Base-by-base conservation (phyloP, 192 early-diverging fungal genomes). In the Oehlia diaphana region DNA sequence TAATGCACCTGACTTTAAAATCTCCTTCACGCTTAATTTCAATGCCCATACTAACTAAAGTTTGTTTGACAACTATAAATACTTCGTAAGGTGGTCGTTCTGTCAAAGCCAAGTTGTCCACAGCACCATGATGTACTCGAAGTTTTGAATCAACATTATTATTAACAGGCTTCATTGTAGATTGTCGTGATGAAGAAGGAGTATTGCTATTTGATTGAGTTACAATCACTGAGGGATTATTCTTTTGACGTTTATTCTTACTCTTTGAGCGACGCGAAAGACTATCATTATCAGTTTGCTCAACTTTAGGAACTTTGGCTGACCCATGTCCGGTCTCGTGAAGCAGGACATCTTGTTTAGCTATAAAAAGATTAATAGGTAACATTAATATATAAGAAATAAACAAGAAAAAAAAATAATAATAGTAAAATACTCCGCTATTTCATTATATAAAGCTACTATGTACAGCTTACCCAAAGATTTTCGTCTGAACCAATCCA, bases 401-500 rank as follows among this genome's bases (percentile, higher is more conserved):
- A 31, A 31, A 31, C 1, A 31, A 31, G 31, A 31, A 31, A 31
- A 31, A 2, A 31, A 31, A 31, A 31, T 31, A 31, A 1, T 31
- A 31, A 1, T 31, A 31, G 0, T 31, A 31, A 31, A 31, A 31
- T 31, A 31, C 0, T 19, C 53, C 0, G 14, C 50, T 16, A 4
- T 5, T 21, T 3, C 16, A 21, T 0, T 21, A 58, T 58, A 21
- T 19, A 58, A 21, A 7, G 16, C 16, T 69, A 47, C 16, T 64
- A 66, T n/a, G 28, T 35, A 23, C 16, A 37, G 26, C 81, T 77
- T 87, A 88, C 89, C 84, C 35, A 83, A 47, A 21, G 87, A 87
- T 61, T 89, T 89, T 81, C 92, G 87, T 63, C 91, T 88, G 47
- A 94, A 88, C 93, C 93, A 94, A 68, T 89, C 91, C 84, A 92